Evolutionary conservation across 257 asterid species (phyloP), one percentile per base, ranked within the genome.

Genomic region (Perilla frutescens): DNA sequence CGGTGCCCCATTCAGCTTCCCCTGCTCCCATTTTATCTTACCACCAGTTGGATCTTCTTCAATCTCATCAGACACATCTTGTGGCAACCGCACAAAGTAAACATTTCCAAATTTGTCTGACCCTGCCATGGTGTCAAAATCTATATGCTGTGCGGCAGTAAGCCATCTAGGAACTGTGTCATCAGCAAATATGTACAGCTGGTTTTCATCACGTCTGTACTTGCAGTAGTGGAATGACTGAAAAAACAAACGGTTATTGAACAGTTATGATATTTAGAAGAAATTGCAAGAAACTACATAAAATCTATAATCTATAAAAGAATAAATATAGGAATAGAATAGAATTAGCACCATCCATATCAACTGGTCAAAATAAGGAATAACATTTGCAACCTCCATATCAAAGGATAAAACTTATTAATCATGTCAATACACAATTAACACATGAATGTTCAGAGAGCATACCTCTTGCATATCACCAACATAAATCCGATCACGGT

Each of bases 31-130:
- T 84, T 95, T 95, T 77, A 95, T 95, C 87, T 90, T 95, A 48
- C 99, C 99, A 76, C 99, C 99, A 45, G 99, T 95, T 29, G 98
- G 99, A 76, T 95, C 98, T 83, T 95, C 99, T 84, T 95, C 99
- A 36, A 95, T 90, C 91, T 95, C 98, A 73, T 95, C 99, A 2
- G 99, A 95, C 20, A 92, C 96, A 31, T 95, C 99, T 81, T 95
- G 99, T 8, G 96, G 94, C 39, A 95, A 81, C 26, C 99, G 91
- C n/a, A 88, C 98, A 73, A 95, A 92, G 84, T 90, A 95, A 37
- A 95, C 70, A 48, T 95, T 95, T 64, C 99, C 99, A 64, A 95
- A 95, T 80, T 95, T 95, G 84, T 95, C 99, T 9, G 97, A 77
- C 36, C 99, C 99, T 26, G 98, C 99, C 94, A 92, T 80, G 62